phyloP scores from a whole-genome alignment of 371 early-diverging fungal species.

The Mortierella sp. region DNA sequence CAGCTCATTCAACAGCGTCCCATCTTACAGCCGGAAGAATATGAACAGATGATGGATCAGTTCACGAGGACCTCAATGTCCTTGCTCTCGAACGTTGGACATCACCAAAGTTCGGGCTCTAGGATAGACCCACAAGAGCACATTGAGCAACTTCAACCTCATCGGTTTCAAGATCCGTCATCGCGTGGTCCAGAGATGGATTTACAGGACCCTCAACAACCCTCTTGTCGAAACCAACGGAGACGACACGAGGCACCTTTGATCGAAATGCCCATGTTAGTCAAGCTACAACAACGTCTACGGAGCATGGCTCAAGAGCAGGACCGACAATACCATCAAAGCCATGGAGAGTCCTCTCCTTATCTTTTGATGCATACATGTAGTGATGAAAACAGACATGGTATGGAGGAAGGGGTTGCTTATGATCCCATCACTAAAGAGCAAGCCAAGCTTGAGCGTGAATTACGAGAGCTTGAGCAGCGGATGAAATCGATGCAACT shows the following conservation, averaged over 20 bases:
- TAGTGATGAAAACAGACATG: not conserved
- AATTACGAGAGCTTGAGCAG: slow-evolving; percentile 34
- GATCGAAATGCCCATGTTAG: too few relatives aligned
- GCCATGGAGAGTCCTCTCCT: too few relatives aligned
- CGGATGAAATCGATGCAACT: slow-evolving; percentile 45
- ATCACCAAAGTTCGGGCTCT: slow-evolving; percentile 19
- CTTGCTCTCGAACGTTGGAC: slow-evolving; percentile 15
- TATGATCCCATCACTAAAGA: slow-evolving; percentile 30
- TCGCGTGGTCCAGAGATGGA: slow-evolving; percentile 5
- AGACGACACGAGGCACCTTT: too few relatives aligned
- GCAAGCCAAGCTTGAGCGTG: slow-evolving; percentile 32
- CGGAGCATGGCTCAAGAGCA: too few relatives aligned
- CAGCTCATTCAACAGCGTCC: slow-evolving; percentile 31
- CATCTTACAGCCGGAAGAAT: slow-evolving; percentile 27
- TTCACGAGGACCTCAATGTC: slow-evolving; percentile 36
- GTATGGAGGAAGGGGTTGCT: slow-evolving; percentile 1
- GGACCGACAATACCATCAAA: too few relatives aligned
- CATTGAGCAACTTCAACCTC: slow-evolving; percentile 21
- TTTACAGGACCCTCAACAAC: too few relatives aligned
- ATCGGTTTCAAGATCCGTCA: slow-evolving; percentile 7
- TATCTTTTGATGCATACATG: too few relatives aligned
- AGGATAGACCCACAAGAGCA: slow-evolving; percentile 32
- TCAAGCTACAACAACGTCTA: too few relatives aligned
- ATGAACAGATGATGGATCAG: slow-evolving; percentile 43
- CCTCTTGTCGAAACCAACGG: too few relatives aligned